phyloP scores from a whole-genome alignment of 2,329 filamentous ascomycete species.

The Trichoderma arundinaceum region DNA sequence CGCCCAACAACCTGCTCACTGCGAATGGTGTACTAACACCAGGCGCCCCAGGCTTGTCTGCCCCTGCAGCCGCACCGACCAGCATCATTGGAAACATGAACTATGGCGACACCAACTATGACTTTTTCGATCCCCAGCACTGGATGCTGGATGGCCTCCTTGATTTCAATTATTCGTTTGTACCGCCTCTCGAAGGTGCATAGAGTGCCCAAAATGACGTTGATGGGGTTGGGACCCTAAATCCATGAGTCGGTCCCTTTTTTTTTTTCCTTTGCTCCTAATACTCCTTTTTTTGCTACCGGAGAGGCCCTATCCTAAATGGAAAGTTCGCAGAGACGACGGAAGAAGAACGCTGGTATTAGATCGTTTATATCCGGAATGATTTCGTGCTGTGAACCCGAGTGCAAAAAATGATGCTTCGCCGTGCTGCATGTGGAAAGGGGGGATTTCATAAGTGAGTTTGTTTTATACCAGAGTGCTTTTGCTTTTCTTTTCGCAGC shows the following conservation, averaged over 20 bases:
- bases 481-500: constrained; percentile 3
- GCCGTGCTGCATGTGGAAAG: neutral
- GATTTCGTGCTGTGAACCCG: constrained; percentile 13
- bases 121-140: constrained; percentile 90
- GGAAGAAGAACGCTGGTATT: constrained; percentile 10
- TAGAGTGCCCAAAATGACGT: constrained; percentile 38
- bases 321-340: constrained; percentile 25
- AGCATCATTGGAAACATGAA: constrained; percentile 58
- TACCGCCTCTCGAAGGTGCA: constrained; percentile 59
- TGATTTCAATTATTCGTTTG: constrained; percentile 75
- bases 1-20: constrained; percentile 54
- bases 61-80: constrained; percentile 47
- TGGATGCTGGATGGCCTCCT: constrained; percentile 91
- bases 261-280: constrained; percentile 24
- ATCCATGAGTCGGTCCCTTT: constrained; percentile 22
- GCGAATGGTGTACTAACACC: constrained; percentile 61
- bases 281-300: neutral
- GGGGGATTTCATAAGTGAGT: constrained; percentile 22
- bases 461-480: constrained; percentile 32
- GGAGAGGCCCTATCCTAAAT: constrained; percentile 24
- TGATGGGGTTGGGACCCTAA: constrained; percentile 11
- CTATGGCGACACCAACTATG: constrained; percentile 74
- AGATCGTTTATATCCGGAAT: neutral
- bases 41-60: constrained; percentile 53
- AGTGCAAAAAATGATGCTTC: neutral